These are phyloP conservation scores for Cucumis sativus DNA, from an alignment of 306 rosid species.

Conservation along the genomic window Cucumber_9930_V3 NC_026661.2:22348501-22349000, in stretches of 20 bases:
- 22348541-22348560: neutral
- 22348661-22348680: neutral
- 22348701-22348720: neutral
- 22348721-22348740: neutral
- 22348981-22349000: slow-evolving; percentile 81
- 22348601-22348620: neutral
- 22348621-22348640: neutral
- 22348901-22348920: slow-evolving; percentile 9
- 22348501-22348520: too few species aligned
- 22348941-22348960: slow-evolving; percentile 36
- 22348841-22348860: neutral
- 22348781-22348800: neutral
- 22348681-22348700: neutral
- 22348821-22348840: neutral
- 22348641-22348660: neutral
- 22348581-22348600: neutral
- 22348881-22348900: slow-evolving; percentile 27
- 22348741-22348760: neutral
- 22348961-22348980: slow-evolving; percentile 58
- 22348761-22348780: neutral
- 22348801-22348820: neutral
- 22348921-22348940: slow-evolving; percentile 6
- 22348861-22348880: neutral
- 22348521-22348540: neutral
- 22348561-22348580: neutral